Base-by-base conservation (phyloP, 768 basidiomycete genomes). In the Trametes cubensis region DNA sequence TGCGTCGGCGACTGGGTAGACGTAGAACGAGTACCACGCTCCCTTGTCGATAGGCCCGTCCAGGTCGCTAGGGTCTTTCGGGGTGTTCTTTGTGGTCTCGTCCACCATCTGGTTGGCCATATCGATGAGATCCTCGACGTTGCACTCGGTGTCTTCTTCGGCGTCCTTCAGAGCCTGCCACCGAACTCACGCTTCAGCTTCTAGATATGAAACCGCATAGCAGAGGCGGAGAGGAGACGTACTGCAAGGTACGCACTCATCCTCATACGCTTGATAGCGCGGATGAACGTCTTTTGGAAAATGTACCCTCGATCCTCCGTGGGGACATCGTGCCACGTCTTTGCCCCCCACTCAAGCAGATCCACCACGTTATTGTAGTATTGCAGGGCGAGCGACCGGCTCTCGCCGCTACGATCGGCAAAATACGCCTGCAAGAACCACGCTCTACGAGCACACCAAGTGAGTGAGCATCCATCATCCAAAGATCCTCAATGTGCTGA, bases 301-400 rank as follows among this genome's bases (percentile, higher is more conserved):
- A 61, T 58, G 30, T n/a, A 28, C 7, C 64, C 64, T 13, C 55
- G 55, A 6, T 65, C 64, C 6, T 55, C 18, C 3, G 38, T 46
- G 2, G 64, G 56, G 5, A 61, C 60, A 11, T 65, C 64, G 34
- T 48, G 50, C 64, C 60, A 61, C 11, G 41, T 62, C 46, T 21
- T 17, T 6, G 58, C 56, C 17, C 66, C 66, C 66, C 66, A 67
- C 20, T 67, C 63, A 30, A 67, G 64, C 54, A 67, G 59, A 18
- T 56, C 56, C 30, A 67, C 34, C 38, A 64, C 49, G 54, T 48
- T 54, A 54, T 63, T 47, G 59, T 60, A 63, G 18, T 40, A 48
- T 42, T 62, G 58, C 56, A 65, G 18, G 21, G 58, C 63, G 18
- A 41, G 30, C 1, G 34, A 15, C 20, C 23, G 20, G 40, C 55